phyloP scores from a whole-genome alignment of 2,329 filamentous ascomycete genomes.

The Diaporthe nobilis region DNA sequence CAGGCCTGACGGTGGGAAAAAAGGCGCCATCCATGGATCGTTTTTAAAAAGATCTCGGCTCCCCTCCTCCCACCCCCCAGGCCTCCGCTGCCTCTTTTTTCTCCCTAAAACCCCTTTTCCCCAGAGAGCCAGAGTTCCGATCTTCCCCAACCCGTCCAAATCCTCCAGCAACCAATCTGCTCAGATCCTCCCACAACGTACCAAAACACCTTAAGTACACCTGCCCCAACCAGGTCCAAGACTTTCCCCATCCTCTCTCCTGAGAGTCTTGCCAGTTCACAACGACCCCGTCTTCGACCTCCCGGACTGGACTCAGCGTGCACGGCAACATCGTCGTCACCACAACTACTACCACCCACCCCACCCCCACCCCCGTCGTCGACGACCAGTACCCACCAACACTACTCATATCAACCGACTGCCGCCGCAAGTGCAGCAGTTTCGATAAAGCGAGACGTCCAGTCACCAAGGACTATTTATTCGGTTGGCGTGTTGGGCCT shows the following conservation, averaged over 20 bases:
- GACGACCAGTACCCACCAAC: constrained; percentile 1
- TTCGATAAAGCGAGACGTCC: constrained; percentile 16
- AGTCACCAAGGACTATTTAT: constrained; percentile 9
- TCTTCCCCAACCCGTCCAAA: constrained; percentile 40
- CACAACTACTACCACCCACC: constrained; percentile 4
- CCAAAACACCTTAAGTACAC: constrained; percentile 19
- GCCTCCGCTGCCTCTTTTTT: constrained; percentile 46
- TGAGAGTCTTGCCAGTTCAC: background rate
- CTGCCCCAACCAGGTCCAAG: constrained; percentile 14
- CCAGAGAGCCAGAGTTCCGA: constrained; percentile 40
- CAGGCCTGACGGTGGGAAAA: constrained; percentile 36
- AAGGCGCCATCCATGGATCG: constrained; percentile 36
- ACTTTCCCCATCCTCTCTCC: background rate
- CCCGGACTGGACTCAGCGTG: background rate
- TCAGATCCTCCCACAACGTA: background rate
- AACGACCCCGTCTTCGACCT: constrained; percentile 3
- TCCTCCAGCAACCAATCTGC: constrained; percentile 19
- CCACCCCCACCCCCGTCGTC: background rate
- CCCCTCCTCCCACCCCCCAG: constrained; percentile 50
- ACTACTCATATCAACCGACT: constrained; percentile 14
- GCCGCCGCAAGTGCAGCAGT: constrained; percentile 32
- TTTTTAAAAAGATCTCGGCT: constrained; percentile 48
- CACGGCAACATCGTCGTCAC: background rate
- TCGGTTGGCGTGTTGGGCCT: constrained; percentile 30
- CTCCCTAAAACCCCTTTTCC: constrained; percentile 47